Conservation (phyloP, 495 filamentous ascomycete genomes). For the Daldinia childiae region DNA sequence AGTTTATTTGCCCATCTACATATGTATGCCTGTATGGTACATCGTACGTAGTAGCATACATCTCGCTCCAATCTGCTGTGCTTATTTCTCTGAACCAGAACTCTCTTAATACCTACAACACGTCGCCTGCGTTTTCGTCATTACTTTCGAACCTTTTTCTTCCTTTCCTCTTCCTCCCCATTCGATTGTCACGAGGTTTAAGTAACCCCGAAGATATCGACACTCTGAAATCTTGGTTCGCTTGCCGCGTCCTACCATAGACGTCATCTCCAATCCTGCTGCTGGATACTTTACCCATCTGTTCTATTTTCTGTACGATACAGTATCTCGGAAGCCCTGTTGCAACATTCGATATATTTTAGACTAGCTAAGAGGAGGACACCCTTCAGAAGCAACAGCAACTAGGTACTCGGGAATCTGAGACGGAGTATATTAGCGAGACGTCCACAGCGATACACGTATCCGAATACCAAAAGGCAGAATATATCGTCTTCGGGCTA, state of each 20-base stretch:
- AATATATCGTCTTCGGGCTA: constrained; percentile 21
- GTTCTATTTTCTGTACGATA: constrained; percentile 9
- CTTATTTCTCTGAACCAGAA: constrained; percentile 38
- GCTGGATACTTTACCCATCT: constrained; percentile 2
- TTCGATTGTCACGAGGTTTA: constrained; percentile 30
- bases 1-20: constrained; percentile 37
- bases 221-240: constrained; percentile 29
- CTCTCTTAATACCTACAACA: constrained; percentile 39
- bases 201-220: constrained; percentile 17
- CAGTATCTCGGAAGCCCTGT: not conserved
- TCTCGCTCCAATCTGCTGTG: constrained; percentile 41
- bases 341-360: not conserved
- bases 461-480: constrained; percentile 15
- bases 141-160: constrained; percentile 33
- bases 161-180: constrained; percentile 27
- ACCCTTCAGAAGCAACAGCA: not conserved
- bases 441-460: constrained; percentile 22
- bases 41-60: constrained; percentile 39
- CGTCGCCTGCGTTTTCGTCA: constrained; percentile 42
- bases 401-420: constrained; percentile 3
- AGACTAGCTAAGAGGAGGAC: not conserved
- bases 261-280: constrained; percentile 15
- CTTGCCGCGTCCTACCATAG: constrained; percentile 17
- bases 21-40: constrained; percentile 28
- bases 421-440: constrained; percentile 25